Evolutionary conservation across 139 green algal genomes (phyloP).

Genomic region (Chlamydomonas sp.): DNA sequence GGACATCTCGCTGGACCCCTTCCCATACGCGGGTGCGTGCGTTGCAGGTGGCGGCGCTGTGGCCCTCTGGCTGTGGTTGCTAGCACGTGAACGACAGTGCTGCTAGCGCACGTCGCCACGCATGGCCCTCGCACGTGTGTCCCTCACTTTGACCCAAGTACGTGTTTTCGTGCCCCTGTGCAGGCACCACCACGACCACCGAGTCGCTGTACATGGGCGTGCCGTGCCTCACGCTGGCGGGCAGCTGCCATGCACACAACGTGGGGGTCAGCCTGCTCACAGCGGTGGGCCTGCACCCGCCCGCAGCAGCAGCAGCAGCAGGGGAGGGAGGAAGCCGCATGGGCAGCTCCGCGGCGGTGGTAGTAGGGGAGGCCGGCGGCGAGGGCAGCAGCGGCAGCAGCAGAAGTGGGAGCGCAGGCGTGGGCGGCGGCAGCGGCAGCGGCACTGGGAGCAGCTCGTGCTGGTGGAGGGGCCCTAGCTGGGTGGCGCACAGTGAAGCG

Average conservation of each 20-base stretch:
- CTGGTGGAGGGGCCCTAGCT: slow-evolving; percentile 47
- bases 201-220: slow-evolving; percentile 97
- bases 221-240: slow-evolving; percentile 87
- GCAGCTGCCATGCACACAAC: slow-evolving; percentile 95
- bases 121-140: background rate
- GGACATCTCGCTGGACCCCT: slow-evolving; percentile 95
- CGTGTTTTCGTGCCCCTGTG: background rate
- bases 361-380: background rate
- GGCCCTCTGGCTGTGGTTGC: background rate
- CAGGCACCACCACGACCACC: slow-evolving; percentile 96
- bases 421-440: background rate
- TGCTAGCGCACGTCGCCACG: background rate
- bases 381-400: background rate
- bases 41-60: background rate
- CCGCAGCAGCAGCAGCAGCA: background rate
- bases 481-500: slow-evolving; percentile 78
- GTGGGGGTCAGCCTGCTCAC: slow-evolving; percentile 91
- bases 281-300: slow-evolving; percentile 70
- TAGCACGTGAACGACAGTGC: background rate
- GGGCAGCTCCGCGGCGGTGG: background rate
- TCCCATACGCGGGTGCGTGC: slow-evolving; percentile 87
- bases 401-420: background rate
- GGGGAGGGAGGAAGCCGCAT: background rate
- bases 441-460: background rate
- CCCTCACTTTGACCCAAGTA: background rate